Percentiles rank a stretch among this genome's conserved stretches.
Conservation (phyloP, 306 rosid genomes). For the Ormosia semicastrata region DNA sequence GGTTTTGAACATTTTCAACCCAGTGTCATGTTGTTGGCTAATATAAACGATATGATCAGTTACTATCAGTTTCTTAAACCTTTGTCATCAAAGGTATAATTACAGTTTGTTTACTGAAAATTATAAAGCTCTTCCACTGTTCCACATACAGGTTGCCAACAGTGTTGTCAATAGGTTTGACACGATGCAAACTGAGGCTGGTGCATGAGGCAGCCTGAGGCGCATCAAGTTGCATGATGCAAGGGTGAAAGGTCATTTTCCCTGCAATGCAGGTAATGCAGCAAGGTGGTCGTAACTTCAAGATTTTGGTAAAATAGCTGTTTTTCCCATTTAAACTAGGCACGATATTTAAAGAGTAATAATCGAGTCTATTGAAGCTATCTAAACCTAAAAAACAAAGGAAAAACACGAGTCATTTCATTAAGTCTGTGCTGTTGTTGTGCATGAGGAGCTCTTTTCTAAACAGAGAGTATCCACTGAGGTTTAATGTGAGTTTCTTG, state of each 20-base stretch:
- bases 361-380: not conserved
- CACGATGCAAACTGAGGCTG: not conserved
- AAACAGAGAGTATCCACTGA: not conserved
- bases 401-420: not conserved
- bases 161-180: not conserved
- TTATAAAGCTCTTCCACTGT: not conserved
- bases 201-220: not conserved
- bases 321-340: not conserved
- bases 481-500: not conserved
- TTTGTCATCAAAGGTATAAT: not conserved
- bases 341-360: not conserved
- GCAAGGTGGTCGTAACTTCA: not conserved
- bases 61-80: not conserved
- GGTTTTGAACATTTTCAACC: not conserved
- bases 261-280: not conserved
- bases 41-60: slow-evolving; percentile 2
- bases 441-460: not conserved
- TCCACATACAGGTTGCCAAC: not conserved
- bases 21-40: not conserved
- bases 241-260: not conserved
- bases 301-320: not conserved
- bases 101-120: not conserved
- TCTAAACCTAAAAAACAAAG: not conserved
- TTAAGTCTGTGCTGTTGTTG: not conserved
- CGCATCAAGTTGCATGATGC: not conserved